Evolutionary conservation across 2,329 filamentous ascomycete species (phyloP).

Genomic region (Sporothrix brunneoviolacea): DNA sequence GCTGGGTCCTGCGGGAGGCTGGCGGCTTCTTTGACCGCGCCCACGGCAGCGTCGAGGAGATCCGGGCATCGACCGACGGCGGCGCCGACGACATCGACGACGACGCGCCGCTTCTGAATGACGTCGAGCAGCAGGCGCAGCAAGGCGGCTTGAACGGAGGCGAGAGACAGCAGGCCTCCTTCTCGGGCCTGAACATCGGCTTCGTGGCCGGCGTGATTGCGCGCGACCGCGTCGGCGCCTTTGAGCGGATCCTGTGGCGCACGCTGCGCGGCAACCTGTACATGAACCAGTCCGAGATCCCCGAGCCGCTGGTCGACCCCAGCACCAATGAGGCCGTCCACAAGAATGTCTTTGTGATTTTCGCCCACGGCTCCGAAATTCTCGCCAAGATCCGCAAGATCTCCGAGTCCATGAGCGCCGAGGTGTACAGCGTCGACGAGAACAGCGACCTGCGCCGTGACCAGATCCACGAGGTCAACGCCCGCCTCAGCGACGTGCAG

Average conservation of each 20-base stretch:
- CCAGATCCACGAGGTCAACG: conserved; percentile 97
- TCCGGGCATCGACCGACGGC: conserved; percentile 72
- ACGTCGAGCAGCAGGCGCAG: conserved; percentile 86
- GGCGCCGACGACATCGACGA: conserved; percentile 47
- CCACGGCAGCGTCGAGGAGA: conserved; percentile 94
- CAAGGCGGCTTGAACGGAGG: conserved; percentile 48
- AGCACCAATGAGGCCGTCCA: conserved; percentile 83
- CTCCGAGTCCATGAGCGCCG: conserved; percentile 91
- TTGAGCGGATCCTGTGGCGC: conserved; percentile 96
- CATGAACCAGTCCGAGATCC: conserved; percentile 99
- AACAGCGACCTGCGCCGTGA: conserved; percentile 92
- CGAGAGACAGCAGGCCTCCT: conserved; percentile 59
- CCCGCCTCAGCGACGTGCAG: conserved; percentile 78
- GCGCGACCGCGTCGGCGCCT: conserved; percentile 85
- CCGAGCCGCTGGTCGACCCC: conserved; percentile 85
- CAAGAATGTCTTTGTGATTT: conserved; percentile 99
- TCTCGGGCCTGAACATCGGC: conserved; percentile 97
- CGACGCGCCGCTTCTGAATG: conserved; percentile 86
- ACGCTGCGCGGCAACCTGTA: conserved; percentile 96
- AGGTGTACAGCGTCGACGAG: conserved; percentile 95
- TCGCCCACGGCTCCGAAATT: conserved; percentile 96
- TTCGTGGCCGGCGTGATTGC: conserved; percentile 96
- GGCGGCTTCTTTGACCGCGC: conserved; percentile 96
- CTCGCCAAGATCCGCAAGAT: conserved; percentile 99
- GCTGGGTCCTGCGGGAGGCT: conserved; percentile 93